Evolutionary conservation across 176 grass and related monocot genomes (phyloP).

Genomic region (Aegilops speltoides): DNA sequence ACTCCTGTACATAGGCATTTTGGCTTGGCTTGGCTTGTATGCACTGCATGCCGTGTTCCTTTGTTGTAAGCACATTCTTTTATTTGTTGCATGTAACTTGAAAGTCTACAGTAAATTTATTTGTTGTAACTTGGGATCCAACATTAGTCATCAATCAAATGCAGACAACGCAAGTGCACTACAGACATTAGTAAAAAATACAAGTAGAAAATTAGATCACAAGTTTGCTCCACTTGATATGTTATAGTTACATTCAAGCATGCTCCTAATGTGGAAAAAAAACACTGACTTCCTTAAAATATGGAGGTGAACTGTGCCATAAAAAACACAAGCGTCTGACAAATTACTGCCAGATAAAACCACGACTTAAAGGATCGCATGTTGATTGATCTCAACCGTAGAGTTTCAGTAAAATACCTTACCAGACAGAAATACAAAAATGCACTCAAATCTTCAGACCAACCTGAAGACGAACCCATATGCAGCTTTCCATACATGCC

Average conservation of each 20-base stretch:
- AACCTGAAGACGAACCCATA: neutral
- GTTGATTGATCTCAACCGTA: neutral
- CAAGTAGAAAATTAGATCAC: too few relatives aligned
- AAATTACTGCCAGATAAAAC: neutral
- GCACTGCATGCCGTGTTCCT: neutral
- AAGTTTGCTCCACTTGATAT: neutral
- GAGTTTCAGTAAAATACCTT: neutral
- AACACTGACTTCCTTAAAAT: neutral
- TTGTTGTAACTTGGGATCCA: too few relatives aligned
- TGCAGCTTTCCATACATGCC: neutral
- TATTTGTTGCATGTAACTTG: too few relatives aligned
- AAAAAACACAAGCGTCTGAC: neutral
- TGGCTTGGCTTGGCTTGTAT: neutral
- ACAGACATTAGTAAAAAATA: neutral
- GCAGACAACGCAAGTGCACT: neutral
- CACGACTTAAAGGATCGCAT: neutral
- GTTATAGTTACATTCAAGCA: too few relatives aligned
- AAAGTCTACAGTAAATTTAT: too few relatives aligned
- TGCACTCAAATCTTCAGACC: neutral
- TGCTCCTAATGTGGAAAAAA: too few relatives aligned
- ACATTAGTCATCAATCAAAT: neutral
- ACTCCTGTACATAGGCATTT: too few relatives aligned
- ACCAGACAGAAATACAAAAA: neutral
- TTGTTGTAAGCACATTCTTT: neutral
- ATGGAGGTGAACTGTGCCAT: neutral